Conservation (phyloP, 495 filamentous ascomycete genomes). For the Geoglossum glabrum region DNA sequence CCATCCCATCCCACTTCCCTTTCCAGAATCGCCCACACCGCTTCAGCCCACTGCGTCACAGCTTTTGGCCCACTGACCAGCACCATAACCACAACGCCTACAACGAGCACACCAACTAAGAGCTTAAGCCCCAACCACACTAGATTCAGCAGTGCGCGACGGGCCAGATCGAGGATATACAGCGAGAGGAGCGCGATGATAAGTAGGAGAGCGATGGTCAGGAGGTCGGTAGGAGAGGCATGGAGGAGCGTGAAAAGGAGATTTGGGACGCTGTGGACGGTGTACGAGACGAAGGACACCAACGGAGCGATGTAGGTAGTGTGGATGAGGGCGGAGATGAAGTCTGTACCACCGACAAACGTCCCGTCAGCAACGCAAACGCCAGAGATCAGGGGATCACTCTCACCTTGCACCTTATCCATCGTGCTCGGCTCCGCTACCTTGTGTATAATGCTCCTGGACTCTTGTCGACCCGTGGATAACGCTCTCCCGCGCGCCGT, state of each 20-base stretch:
- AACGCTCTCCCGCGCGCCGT: too few relatives aligned
- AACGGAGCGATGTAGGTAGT: too few relatives aligned
- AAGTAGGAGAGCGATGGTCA: not conserved
- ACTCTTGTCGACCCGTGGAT: too few relatives aligned
- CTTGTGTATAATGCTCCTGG: too few relatives aligned
- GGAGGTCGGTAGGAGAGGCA: not conserved
- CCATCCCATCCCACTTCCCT: not conserved
- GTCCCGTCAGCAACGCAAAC: too few relatives aligned
- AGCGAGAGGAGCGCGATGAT: not conserved
- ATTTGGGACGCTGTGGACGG: too few relatives aligned
- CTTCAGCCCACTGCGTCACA: not conserved
- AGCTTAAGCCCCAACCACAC: not conserved
- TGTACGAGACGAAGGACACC: too few relatives aligned
- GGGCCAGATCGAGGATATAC: not conserved
- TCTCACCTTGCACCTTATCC: too few relatives aligned
- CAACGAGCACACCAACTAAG: not conserved
- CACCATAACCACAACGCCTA: not conserved
- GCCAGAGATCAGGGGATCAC: too few relatives aligned
- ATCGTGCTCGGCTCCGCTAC: too few relatives aligned
- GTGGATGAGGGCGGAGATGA: not conserved
- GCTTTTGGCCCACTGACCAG: not conserved
- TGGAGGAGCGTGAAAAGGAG: not conserved
- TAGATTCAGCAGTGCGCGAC: not conserved
- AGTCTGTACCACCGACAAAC: too few relatives aligned
- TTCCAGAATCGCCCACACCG: not conserved